Conservation (phyloP, 805 yeast species). For the Saccharomycopsis selenospora region DNA sequence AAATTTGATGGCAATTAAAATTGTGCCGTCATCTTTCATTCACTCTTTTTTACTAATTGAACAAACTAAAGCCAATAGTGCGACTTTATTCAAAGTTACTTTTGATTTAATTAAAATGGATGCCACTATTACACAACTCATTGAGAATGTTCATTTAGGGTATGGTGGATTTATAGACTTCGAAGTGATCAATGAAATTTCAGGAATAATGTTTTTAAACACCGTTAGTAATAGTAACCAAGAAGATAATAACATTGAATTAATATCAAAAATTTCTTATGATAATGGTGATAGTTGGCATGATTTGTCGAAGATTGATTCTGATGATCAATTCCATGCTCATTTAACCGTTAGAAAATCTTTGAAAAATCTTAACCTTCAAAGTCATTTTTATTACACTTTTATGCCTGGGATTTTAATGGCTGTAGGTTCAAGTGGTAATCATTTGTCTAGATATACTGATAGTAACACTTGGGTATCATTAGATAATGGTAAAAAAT, state of each 20-base stretch:
- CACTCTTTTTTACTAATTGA: slow-evolving; percentile 35
- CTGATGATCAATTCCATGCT: slow-evolving; percentile 25
- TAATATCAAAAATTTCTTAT: slow-evolving; percentile 30
- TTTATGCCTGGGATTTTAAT: slow-evolving; percentile 37
- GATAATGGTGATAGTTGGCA: slow-evolving; percentile 34
- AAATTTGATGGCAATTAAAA: neutral
- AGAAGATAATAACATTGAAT: slow-evolving; percentile 19
- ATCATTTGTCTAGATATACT: slow-evolving; percentile 23
- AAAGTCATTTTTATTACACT: slow-evolving; percentile 29
- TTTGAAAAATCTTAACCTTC: neutral
- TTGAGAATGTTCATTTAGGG: slow-evolving; percentile 35
- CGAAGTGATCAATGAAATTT: slow-evolving; percentile 38
- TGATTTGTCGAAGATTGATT: slow-evolving; percentile 23
- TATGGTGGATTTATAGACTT: slow-evolving; percentile 29
- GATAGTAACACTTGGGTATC: slow-evolving; percentile 47
- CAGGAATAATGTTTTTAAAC: slow-evolving; percentile 54
- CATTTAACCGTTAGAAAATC: slow-evolving; percentile 31
- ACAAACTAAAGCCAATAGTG: slow-evolving; percentile 23
- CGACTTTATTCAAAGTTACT: slow-evolving; percentile 34
- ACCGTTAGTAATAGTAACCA: slow-evolving; percentile 19
- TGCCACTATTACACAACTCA: slow-evolving; percentile 4
- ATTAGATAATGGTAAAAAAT: slow-evolving; percentile 64
- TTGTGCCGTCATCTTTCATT: slow-evolving; percentile 20
- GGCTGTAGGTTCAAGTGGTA: slow-evolving; percentile 38
- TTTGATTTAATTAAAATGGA: slow-evolving; percentile 4